Conservation (phyloP, 1,284 basidiomycete genomes). For the Athelia psychrophila region DNA sequence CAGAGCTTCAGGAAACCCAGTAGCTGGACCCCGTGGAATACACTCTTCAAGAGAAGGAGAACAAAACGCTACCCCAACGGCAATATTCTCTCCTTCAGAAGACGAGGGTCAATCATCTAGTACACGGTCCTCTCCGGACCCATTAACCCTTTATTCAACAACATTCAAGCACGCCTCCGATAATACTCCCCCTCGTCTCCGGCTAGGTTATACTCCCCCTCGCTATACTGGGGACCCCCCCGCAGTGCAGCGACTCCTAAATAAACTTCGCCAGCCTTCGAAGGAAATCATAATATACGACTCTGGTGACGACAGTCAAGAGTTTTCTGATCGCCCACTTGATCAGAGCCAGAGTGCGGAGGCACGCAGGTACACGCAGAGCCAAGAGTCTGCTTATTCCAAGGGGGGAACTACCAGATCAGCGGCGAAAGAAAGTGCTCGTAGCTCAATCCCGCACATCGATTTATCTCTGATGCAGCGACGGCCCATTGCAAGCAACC, state of each 20-base stretch:
- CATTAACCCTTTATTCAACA: neutral
- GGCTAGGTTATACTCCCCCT: no score
- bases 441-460: conserved; percentile 2
- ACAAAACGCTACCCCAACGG: no score
- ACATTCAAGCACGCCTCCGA: neutral
- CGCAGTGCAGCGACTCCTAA: neutral
- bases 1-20: neutral
- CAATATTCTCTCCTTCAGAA: neutral
- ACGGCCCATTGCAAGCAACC: conserved; percentile 3
- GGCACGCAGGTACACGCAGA: neutral
- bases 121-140: neutral
- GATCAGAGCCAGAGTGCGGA: neutral
- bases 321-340: neutral
- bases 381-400: neutral
- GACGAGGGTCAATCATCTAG: neutral
- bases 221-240: no score
- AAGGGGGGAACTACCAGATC: neutral
- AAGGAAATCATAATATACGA: neutral
- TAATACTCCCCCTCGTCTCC: neutral
- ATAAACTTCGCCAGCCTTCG: neutral
- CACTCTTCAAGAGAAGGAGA: no score
- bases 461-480: neutral
- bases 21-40: neutral
- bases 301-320: neutral
- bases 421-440: neutral